These are phyloP conservation scores for Xylaria sp. DNA, from an alignment of 2,329 filamentous ascomycete species.

Conservation along the genomic window DNA sequence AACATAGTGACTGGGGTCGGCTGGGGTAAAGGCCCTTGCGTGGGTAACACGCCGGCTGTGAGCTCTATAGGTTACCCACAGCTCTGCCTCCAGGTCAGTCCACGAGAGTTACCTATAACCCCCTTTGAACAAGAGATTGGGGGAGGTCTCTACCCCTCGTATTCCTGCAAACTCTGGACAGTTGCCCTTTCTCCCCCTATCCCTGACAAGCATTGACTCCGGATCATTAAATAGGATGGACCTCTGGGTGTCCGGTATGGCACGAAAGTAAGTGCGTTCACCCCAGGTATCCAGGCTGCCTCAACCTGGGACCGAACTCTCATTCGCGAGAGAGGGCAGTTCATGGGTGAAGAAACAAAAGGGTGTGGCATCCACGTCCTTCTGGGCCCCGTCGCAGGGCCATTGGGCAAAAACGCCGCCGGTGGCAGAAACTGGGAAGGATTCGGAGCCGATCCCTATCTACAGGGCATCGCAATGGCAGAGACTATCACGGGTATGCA, in stretches of 20 bases:
- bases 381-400: slow-evolving; percentile 80
- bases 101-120: too few species aligned
- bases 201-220: neutral
- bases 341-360: slow-evolving; percentile 75
- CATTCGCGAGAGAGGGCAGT: slow-evolving; percentile 76
- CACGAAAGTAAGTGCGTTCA: slow-evolving; percentile 78
- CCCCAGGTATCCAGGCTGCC: slow-evolving; percentile 81
- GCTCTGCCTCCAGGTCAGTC: slow-evolving; percentile 72
- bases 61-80: slow-evolving; percentile 72
- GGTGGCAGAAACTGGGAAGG: slow-evolving; percentile 87
- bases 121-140: too few species aligned
- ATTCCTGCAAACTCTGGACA: neutral
- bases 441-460: slow-evolving; percentile 82
- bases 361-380: slow-evolving; percentile 78
- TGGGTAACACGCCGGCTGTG: slow-evolving; percentile 70
- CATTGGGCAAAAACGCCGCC: slow-evolving; percentile 76
- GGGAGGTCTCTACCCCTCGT: too few species aligned
- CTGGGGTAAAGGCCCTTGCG: slow-evolving; percentile 77
- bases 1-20: slow-evolving; percentile 82
- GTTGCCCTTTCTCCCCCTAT: too few species aligned
- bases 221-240: slow-evolving; percentile 63
- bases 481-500: slow-evolving; percentile 71
- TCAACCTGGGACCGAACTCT: slow-evolving; percentile 82
- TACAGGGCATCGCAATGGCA: slow-evolving; percentile 70
- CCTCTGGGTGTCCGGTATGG: slow-evolving; percentile 80